A percentile compares a stretch with the other conserved stretches of the same genome.
These are phyloP conservation scores for Fusarium annulatum DNA, from an alignment of 2,329 filamentous ascomycete species.

Conservation along the genomic window DNA sequence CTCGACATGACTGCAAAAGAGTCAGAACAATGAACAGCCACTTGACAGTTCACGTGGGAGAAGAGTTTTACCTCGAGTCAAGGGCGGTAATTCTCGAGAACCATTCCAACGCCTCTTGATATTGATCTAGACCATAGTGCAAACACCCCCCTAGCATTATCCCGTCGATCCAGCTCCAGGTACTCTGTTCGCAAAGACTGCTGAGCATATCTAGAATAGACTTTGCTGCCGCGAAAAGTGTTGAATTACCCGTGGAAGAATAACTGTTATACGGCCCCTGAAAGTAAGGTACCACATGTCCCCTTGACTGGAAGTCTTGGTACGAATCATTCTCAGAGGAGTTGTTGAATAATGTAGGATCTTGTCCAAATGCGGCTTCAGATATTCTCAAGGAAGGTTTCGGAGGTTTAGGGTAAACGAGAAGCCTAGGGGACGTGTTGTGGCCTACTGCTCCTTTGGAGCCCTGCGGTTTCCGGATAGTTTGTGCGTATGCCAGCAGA, in stretches of 20 bases:
- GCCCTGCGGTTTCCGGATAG: constrained; percentile 62
- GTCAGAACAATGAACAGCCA: constrained; percentile 47
- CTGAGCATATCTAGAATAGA: constrained; percentile 78
- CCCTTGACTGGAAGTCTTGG: constrained; percentile 26
- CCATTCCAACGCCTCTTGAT: constrained; percentile 80
- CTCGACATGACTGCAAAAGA: constrained; percentile 78
- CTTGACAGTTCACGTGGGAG: constrained; percentile 46
- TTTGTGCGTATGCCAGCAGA: constrained; percentile 72
- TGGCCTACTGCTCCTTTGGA: constrained; percentile 52
- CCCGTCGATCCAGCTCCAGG: constrained; percentile 92
- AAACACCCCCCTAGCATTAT: constrained; percentile 92
- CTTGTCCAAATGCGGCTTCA: constrained; percentile 9
- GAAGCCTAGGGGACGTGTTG: constrained; percentile 58
- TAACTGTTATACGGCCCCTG: constrained; percentile 26
- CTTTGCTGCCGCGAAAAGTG: constrained; percentile 66
- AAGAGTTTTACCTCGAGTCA: constrained; percentile 62
- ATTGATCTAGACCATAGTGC: constrained; percentile 88
- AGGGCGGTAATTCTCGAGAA: constrained; percentile 72
- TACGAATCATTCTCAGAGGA: constrained; percentile 16
- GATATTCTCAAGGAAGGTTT: constrained; percentile 45
- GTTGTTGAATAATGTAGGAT: constrained; percentile 1
- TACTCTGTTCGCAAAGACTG: constrained; percentile 80
- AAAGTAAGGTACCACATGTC: constrained; percentile 16
- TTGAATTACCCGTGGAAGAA: constrained; percentile 39
- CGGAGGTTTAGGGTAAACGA: constrained; percentile 66